A percentile compares a stretch with the other conserved stretches of the same genome.
These are phyloP conservation scores for Discostella stelligera DNA, from an alignment of 352 stramenopile species.

Conservation along the genomic window DNA sequence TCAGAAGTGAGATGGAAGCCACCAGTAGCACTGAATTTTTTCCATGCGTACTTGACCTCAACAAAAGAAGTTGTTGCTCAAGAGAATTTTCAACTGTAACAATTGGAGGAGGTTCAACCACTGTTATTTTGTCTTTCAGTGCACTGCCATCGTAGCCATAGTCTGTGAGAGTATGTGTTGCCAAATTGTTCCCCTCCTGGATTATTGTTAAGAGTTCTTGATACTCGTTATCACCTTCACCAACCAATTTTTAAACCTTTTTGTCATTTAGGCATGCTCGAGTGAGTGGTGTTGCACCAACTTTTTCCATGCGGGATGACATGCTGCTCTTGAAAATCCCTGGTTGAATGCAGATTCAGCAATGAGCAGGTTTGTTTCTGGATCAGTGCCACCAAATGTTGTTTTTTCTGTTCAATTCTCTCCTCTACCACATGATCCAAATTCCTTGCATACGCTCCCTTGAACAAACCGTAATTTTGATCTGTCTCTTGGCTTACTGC, in stretches of 20 bases:
- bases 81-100: conserved; percentile 5
- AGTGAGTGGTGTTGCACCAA: background rate
- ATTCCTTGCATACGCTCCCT: background rate
- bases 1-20: background rate
- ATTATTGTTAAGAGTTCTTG: too few relatives aligned
- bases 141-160: conserved; percentile 1
- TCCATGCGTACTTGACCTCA: background rate
- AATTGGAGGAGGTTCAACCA: background rate
- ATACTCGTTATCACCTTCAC: background rate
- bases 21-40: background rate
- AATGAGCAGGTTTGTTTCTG: background rate
- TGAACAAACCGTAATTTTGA: background rate
- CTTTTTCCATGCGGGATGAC: background rate
- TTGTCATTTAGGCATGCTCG: background rate
- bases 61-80: background rate
- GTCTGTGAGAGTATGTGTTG: background rate
- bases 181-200: too few relatives aligned
- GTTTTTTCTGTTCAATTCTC: background rate
- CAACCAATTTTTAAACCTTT: background rate
- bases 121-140: background rate
- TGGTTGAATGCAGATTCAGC: background rate
- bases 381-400: background rate
- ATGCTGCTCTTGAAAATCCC: conserved; percentile 1
- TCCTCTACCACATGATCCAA: background rate
- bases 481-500: conserved; percentile 6